Evolutionary conservation across 129 eudicot genomes (phyloP).

Genomic region (Escallonia herrerae): DNA sequence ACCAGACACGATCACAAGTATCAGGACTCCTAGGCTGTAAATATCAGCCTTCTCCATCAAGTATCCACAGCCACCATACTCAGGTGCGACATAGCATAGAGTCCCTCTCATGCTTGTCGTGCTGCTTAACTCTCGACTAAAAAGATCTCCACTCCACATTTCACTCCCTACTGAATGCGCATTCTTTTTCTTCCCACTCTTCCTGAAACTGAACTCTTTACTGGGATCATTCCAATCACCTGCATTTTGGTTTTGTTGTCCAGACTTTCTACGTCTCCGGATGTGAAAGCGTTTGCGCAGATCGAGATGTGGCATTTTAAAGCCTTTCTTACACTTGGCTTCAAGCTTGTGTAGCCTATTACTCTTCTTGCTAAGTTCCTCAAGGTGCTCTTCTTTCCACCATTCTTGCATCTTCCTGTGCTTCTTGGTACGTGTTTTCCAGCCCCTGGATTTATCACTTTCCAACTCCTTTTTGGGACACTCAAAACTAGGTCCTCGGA

Average conservation of each 20-base stretch:
- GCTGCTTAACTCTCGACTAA: slow-evolving; percentile 90
- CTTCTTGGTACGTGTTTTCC: slow-evolving; percentile 30
- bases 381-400: slow-evolving; percentile 95
- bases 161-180: slow-evolving; percentile 49
- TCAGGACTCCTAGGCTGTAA: slow-evolving; percentile 83
- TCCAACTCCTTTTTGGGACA: slow-evolving; percentile 8
- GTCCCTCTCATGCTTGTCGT: slow-evolving; percentile 99
- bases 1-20: slow-evolving; percentile 84
- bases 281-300: slow-evolving; percentile 31
- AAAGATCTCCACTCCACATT: slow-evolving; percentile 79
- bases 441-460: slow-evolving; percentile 27
- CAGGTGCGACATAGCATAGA: slow-evolving; percentile 89
- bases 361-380: slow-evolving; percentile 51
- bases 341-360: slow-evolving; percentile 21
- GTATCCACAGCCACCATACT: slow-evolving; percentile 64
- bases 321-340: slow-evolving; percentile 34
- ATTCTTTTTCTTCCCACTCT: slow-evolving; percentile 48
- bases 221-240: slow-evolving; percentile 14
- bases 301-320: slow-evolving; percentile 40
- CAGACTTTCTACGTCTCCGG: slow-evolving; percentile 22
- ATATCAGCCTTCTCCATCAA: slow-evolving; percentile 85
- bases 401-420: slow-evolving; percentile 89
- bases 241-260: slow-evolving; percentile 15
- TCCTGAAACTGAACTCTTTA: slow-evolving; percentile 58
- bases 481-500: slow-evolving; percentile 12